Percentiles rank a stretch among this genome's conserved stretches.
Conservation (phyloP, 495 filamentous ascomycete species). For the Penicillium flavigenum region DNA sequence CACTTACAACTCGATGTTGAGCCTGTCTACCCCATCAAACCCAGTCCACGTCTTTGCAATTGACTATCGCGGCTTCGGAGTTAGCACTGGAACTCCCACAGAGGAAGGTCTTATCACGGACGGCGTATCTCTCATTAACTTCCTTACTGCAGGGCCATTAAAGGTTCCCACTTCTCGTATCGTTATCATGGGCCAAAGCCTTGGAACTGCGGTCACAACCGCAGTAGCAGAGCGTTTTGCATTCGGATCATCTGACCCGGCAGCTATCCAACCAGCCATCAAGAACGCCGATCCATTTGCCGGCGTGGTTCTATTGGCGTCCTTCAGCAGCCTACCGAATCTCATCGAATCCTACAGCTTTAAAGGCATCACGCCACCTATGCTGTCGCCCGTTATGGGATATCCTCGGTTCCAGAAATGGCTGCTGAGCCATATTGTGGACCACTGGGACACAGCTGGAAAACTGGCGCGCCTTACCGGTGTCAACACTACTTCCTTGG, state of each 20-base stretch:
- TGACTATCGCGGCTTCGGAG: conserved; percentile 90
- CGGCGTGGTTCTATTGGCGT: conserved; percentile 74
- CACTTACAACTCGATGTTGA: conserved; percentile 41
- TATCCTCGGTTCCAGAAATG: conserved; percentile 54
- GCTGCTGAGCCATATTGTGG: conserved; percentile 48
- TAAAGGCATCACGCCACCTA: conserved; percentile 73
- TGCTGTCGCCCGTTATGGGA: conserved; percentile 68
- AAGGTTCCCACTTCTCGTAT: conserved; percentile 67
- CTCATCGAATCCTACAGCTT: conserved; percentile 72
- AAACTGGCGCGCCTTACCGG: conserved; percentile 48
- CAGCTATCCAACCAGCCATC: conserved; percentile 37
- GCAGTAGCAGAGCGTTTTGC: conserved; percentile 70
- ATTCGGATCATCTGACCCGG: conserved; percentile 42
- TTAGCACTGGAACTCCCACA: conserved; percentile 73
- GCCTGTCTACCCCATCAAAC: conserved; percentile 46
- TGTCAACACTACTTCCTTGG: conserved; percentile 23
- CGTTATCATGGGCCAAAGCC: conserved; percentile 79
- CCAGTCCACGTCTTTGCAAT: conserved; percentile 68
- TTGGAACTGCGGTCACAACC: conserved; percentile 81
- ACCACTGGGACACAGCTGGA: conserved; percentile 55
- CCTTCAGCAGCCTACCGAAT: conserved; percentile 70
- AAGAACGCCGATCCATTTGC: conserved; percentile 55
- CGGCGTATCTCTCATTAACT: conserved; percentile 67
- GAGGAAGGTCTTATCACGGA: conserved; percentile 83
- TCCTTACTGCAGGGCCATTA: conserved; percentile 42